Base-by-base conservation (phyloP, 495 filamentous ascomycete species). In the Aspergillus haitiensis region DNA sequence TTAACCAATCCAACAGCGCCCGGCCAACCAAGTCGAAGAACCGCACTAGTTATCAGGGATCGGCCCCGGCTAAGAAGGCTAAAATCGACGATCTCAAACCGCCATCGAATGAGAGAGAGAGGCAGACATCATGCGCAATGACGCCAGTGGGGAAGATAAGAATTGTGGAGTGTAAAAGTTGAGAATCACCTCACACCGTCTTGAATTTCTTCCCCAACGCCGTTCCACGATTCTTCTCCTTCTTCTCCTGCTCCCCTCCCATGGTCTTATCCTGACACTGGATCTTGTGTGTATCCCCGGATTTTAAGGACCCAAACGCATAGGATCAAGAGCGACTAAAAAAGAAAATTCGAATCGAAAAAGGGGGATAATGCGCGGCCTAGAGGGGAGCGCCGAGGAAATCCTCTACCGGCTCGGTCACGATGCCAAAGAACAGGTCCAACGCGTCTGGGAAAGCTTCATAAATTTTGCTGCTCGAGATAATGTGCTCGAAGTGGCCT, bases 401-500 rank as follows among this genome's bases (percentile, higher is more conserved):
- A n/a, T 59, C 39, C 16, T 74, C 1, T 12, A 67, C 8, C 65
- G 65, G 1, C 63, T 72, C 11, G 67, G 71, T 42, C 69, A 75
- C 11, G 67, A 69, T n/a, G 72, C 70, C 21, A 56, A 67, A 46
- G 65, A 70, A 18, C 70, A 65, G 49, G 65, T 76, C 12, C 74
- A 68, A 44, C 74, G 77, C 56, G 63, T 82, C 51, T 86, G 82
- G 75, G 69, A 79, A 18, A 83, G 84, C 34, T 91, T 91, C 70
- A 68, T 85, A 32, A 86, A 88, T 55, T 91, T 89, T 60, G 88
- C 86, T 7, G 81, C 89, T 32, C 81, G 85, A 49, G 88, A 89
- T 56, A 91, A 91, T 60, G 86, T 91, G 35, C 79, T 91, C 31
- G 86, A 90, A 67, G 86, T 91, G 45, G 88, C 88, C 12, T 83